These are phyloP conservation scores for Solanum tarapatanum DNA, from an alignment of 257 asterid species.

Conservation along the genomic window DNA sequence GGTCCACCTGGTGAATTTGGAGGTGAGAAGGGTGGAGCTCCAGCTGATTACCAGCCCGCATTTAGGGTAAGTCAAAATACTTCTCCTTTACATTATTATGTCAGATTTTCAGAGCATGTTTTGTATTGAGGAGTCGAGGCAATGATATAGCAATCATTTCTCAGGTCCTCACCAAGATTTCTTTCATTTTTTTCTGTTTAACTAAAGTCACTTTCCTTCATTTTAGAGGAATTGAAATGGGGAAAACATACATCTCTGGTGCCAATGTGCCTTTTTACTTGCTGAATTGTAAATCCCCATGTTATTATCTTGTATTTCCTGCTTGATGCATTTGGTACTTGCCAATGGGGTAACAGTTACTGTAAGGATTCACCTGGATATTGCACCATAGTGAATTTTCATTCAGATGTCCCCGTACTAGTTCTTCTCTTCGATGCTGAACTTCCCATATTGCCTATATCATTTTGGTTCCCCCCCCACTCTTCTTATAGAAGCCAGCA, in stretches of 20 bases:
- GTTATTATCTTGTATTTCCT: not conserved
- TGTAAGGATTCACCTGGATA: not conserved
- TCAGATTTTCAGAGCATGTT: not conserved
- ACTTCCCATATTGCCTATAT: not conserved
- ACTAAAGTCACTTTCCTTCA: not conserved
- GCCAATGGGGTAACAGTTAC: not conserved
- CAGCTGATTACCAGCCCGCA: constrained; percentile 88
- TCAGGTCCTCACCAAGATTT: not conserved
- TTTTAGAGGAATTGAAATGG: not conserved
- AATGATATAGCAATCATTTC: not conserved
- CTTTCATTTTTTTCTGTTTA: not conserved
- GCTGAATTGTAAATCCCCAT: not conserved
- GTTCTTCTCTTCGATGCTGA: not conserved
- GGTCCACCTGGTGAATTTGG: constrained; percentile 82
- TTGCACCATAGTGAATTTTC: not conserved
- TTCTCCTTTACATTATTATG: not conserved
- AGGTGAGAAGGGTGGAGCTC: constrained; percentile 88
- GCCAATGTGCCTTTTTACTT: not conserved
- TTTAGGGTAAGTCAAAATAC: constrained; percentile 48
- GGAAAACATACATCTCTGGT: not conserved
- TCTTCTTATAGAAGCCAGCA: not conserved
- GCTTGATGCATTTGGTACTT: not conserved
- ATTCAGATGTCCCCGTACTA: not conserved
- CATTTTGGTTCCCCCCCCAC: not conserved
- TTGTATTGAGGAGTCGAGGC: not conserved